Evolutionary conservation across 2,329 filamentous ascomycete genomes (phyloP), one percentile per base, ranked within the genome.

Genomic region (Mycosphaerelloides madeirae): DNA sequence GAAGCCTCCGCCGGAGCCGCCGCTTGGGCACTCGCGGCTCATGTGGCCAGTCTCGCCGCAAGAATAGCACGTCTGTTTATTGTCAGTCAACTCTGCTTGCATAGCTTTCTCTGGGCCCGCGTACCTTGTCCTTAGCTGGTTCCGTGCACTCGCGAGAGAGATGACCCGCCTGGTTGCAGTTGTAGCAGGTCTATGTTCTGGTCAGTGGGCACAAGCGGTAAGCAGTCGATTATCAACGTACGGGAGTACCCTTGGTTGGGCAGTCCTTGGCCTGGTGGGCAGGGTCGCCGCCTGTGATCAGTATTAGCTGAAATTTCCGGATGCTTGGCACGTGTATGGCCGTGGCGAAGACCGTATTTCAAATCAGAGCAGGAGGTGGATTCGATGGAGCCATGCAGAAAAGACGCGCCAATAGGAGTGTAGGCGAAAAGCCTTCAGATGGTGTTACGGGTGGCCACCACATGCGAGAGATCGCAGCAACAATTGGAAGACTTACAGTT

Each of bases 21-120:
- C 65, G 61, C 46, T 71, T 50, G 70, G 72, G 75, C 85, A 90
- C 65, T 96, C 90, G 61, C 91, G 89, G 61, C 87, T 93, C 68
- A 96, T 86, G 78, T 97, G 91, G 52, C 89, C 91, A 57, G 82
- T 72, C 69, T 86, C 80, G 65, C 87, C 87, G 75, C 85, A 89
- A 62, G 84, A 61, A 81, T 64, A 73, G 69, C 71, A 74, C 44
- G 58, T 56, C 54, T 61, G 44, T 15, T 46, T 49, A 49, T 22
- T 3, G 45, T 61, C 45, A 65, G 50, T 65, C 16, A 12, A 3
- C 19, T 32, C 5, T 14, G 31, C 31, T 5, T 32, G 31, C 13
- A 6, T 13, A n/a, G 13, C 31, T 12, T 19, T 8, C 16, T 33
- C 14, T 3, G 11, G 6, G 28, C 37, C 14, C 33, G 32, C n/a